A percentile compares a stretch with the other conserved stretches of the same genome.
These are phyloP conservation scores for Cucurbita moschata DNA, from an alignment of 306 rosid genomes.

Conservation along the genomic window DNA sequence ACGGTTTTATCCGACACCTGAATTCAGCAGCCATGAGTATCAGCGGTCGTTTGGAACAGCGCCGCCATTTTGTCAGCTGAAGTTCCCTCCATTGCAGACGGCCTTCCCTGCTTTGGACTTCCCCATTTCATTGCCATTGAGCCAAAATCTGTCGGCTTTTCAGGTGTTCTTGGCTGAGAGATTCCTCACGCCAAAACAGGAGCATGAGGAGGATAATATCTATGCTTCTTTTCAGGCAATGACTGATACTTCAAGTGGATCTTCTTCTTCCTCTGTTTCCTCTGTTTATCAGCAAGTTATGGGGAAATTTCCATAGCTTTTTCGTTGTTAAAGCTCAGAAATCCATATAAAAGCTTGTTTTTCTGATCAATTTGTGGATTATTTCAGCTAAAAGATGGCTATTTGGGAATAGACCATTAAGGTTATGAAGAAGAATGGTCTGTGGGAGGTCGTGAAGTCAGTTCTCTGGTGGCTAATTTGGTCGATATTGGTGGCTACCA, in stretches of 20 bases:
- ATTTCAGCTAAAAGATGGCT: background rate
- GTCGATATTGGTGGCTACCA: background rate
- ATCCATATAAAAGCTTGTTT: background rate
- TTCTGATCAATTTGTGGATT: background rate
- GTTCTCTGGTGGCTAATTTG: background rate
- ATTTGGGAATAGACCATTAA: background rate
- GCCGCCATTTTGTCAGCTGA: conserved; percentile 43
- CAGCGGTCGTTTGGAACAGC: conserved; percentile 11
- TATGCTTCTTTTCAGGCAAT: conserved; percentile 25
- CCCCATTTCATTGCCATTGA: conserved; percentile 50
- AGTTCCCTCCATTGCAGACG: conserved; percentile 31
- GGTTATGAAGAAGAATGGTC: background rate
- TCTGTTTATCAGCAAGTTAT: conserved; percentile 29
- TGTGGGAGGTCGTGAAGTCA: background rate
- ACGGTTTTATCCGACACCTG: conserved; percentile 54
- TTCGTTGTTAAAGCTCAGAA: background rate
- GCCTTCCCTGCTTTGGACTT: conserved; percentile 43
- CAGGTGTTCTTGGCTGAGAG: conserved; percentile 35
- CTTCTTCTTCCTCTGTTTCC: conserved; percentile 23
- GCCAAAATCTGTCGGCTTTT: conserved; percentile 22
- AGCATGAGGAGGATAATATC: conserved; percentile 35
- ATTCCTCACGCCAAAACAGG: conserved; percentile 56
- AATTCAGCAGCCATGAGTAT: conserved; percentile 31
- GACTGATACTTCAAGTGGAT: conserved; percentile 30
- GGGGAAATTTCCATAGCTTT: conserved; percentile 30